Evolutionary conservation across 129 eudicot genomes (phyloP), one percentile per base, ranked within the genome.

Genomic region (Heracleum sosnowskyi): DNA sequence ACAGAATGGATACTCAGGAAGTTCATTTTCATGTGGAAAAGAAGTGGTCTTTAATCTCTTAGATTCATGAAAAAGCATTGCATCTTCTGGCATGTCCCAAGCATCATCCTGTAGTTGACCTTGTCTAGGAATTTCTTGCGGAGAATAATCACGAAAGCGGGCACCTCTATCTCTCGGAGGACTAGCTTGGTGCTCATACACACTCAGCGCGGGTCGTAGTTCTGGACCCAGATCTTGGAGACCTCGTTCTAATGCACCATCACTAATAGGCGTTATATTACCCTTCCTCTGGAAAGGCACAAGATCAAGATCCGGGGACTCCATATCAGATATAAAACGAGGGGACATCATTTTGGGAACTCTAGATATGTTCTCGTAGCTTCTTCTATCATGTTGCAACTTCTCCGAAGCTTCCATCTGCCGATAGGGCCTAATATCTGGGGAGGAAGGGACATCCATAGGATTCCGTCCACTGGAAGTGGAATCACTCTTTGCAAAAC

Each of bases 71-170:
- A 82, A 88, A 33, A 79, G 75, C 71, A 83, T 82, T 24, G 85
- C 77, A 74, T 89, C 96, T 83, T 93, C 97, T 7, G 98, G 98
- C 83, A 91, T 77, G 77, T 93, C 93, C 93, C 92, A 91, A 35
- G 93, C 89, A 57, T 93, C 91, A 5, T 93, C 96, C 75, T 84
- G 75, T 37, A 78, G 69, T 5, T 83, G 85, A 74, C 85, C 85
- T 83, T 85, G 83, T 68, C 83, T 85, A 37, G 86, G 82, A 46
- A 74, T 60, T 15, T 74, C 40, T 77, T 77, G 85, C 73, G 90
- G 86, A 66, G 91, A 85, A 39, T 84, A 88, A 45, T 89, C 96
- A 49, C 80, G 96, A 68, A 86, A 83, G 70, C 49, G 82, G 45
- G 63, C 69, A 69, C 41, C 84, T 69, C 89, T 84, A 63, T 89